Evolutionary conservation across 2,329 filamentous ascomycete species (phyloP), one percentile per base, ranked within the genome.

Genomic region (Stagonosporopsis tanaceti): DNA sequence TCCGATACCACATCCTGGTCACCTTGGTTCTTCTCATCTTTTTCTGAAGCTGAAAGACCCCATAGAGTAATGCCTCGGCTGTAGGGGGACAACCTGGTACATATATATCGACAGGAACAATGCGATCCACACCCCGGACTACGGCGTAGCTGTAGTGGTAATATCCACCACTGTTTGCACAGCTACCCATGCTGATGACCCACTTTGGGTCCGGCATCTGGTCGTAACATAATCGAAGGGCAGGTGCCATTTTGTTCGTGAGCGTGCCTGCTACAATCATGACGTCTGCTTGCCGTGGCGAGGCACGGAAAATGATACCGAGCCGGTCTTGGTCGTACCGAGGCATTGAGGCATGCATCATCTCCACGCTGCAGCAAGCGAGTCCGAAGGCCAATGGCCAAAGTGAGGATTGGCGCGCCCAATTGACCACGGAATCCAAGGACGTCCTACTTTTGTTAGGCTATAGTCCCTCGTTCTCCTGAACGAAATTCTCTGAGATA

Each of bases 181-280:
- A 93, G 69, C 87, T 90, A 7, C 90, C 90, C 90, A 93, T 93
- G 66, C 86, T 90, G 69, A 89, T 84, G 14, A 93, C 91, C 91
- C 91, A 96, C 71, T 89, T 85, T 22, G 92, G 92, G 27, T 96
- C 92, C 28, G 92, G 91, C 92, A 96, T 96, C 81, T 96, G 92
- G 78, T 96, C 92, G 80, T 96, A 96, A 61, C 94, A 89, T 79
- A 93, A 90, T 74, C 92, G 85, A 70, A 96, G 80, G 24, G 92
- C 92, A 2, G 92, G 90, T 0, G 90, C 92, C 91, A 96, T 96
- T 82, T 96, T 96, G 83, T 96, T 96, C 63, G 91, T 95, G 54
- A 96, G 84, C 14, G 92, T 96, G 47, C 92, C 92, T n/a, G 92
- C 92, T 25, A 96, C 92, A 70, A 96, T 94, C 91, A 96, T 95